Evolutionary conservation across 768 basidiomycete genomes (phyloP).

Genomic region (Termitomyces sp.): DNA sequence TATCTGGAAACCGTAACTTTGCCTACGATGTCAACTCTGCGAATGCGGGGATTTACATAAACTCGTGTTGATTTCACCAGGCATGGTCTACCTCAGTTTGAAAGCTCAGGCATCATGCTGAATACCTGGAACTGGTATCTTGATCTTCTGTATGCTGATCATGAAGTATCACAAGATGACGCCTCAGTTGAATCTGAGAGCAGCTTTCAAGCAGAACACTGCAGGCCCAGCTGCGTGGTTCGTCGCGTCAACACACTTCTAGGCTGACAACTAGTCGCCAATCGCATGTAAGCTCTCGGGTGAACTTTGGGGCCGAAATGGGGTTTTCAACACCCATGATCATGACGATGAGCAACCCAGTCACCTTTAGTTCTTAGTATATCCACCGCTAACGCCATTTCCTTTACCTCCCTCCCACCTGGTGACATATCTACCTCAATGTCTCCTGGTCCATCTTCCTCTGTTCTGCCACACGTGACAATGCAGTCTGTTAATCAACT

Average conservation of each 20-base stretch:
- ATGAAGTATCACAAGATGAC: background rate
- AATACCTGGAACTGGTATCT: constrained; percentile 48
- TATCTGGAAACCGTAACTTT: constrained; percentile 66
- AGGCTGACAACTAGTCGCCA: background rate
- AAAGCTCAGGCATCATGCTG: constrained; percentile 56
- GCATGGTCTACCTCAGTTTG: constrained; percentile 39
- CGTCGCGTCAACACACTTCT: background rate
- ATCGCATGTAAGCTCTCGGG: background rate
- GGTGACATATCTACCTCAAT: background rate
- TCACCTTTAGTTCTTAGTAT: background rate
- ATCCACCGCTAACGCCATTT: background rate
- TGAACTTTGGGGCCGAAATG: background rate
- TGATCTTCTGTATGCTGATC: constrained; percentile 27
- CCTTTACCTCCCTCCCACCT: too few species aligned
- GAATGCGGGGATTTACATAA: constrained; percentile 49
- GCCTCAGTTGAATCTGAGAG: background rate
- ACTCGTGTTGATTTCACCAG: constrained; percentile 47
- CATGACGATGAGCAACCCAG: background rate
- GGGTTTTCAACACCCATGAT: background rate
- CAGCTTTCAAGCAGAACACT: background rate
- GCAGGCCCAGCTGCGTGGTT: too few species aligned
- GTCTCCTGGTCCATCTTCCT: background rate
- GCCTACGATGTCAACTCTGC: constrained; percentile 57
- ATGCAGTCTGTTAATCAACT: background rate
- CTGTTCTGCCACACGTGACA: background rate